These are phyloP conservation scores for Mortierella sp. DNA, from an alignment of 371 early-diverging fungal genomes.

Conservation along the genomic window DNA sequence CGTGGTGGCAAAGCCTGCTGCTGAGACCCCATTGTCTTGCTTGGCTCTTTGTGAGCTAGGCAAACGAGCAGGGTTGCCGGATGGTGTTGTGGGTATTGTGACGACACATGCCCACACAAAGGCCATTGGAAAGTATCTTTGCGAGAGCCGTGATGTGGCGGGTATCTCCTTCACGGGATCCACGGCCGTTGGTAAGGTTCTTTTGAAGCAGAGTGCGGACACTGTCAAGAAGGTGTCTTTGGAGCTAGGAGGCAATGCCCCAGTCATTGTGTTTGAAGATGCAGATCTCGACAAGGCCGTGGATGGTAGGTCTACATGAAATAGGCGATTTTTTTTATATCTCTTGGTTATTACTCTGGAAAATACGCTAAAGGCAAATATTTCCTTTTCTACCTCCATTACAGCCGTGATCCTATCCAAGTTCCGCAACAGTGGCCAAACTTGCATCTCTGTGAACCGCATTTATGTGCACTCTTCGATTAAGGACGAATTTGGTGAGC, in stretches of 20 bases:
- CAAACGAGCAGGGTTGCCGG: constrained; percentile 84
- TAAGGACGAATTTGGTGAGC: constrained; percentile 73
- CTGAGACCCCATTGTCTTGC: constrained; percentile 88
- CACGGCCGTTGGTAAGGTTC: constrained; percentile 76
- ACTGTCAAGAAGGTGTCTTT: constrained; percentile 84
- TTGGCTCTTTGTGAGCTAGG: constrained; percentile 82
- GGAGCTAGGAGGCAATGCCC: constrained; percentile 90
- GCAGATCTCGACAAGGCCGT: constrained; percentile 67
- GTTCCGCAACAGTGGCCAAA: constrained; percentile 90
- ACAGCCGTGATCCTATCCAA: constrained; percentile 72
- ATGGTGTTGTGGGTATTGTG: constrained; percentile 88
- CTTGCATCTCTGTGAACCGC: constrained; percentile 89
- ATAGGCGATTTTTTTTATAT: background rate
- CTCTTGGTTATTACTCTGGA: background rate
- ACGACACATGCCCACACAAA: constrained; percentile 70
- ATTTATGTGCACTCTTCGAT: constrained; percentile 84
- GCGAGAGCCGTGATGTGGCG: constrained; percentile 69
- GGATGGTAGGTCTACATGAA: constrained; percentile 46
- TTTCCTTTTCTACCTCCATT: background rate
- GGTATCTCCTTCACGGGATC: constrained; percentile 90
- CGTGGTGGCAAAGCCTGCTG: constrained; percentile 79
- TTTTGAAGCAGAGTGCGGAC: constrained; percentile 75
- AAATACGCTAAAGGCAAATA: background rate
- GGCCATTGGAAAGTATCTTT: constrained; percentile 76
- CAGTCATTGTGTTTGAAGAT: constrained; percentile 91